Conservation (phyloP, 371 early-diverging fungal genomes). For the Mucor velutinosus region DNA sequence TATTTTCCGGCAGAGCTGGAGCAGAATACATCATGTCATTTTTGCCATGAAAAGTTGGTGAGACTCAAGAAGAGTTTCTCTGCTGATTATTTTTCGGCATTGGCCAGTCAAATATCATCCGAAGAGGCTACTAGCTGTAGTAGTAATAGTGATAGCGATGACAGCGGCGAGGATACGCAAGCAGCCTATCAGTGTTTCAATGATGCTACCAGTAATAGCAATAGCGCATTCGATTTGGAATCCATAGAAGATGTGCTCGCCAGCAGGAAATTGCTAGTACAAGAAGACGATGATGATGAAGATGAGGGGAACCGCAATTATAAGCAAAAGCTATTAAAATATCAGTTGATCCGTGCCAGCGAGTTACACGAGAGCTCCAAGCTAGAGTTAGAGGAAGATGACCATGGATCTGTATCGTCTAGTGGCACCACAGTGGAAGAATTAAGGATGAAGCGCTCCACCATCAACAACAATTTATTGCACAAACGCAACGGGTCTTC, state of each 20-base stretch:
- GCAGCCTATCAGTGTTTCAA: neutral
- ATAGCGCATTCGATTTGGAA: neutral
- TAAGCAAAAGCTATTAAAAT: neutral
- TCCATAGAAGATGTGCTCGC: neutral
- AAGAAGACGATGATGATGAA: neutral
- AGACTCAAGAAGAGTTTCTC: conserved; percentile 8
- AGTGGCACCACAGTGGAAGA: neutral
- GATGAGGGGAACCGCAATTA: neutral
- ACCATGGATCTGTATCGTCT: neutral
- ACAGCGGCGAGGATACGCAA: neutral
- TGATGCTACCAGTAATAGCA: neutral
- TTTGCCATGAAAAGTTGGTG: neutral
- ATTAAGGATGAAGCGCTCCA: neutral
- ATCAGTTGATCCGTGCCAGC: neutral
- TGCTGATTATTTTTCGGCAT: neutral
- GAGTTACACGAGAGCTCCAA: neutral
- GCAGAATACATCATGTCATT: neutral
- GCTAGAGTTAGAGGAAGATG: neutral
- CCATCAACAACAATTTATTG: neutral
- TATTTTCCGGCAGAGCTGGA: neutral
- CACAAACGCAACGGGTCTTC: neutral
- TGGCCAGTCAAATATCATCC: neutral
- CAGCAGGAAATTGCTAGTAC: neutral
- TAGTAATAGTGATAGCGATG: neutral
- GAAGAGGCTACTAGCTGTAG: neutral